Conservation (phyloP, 495 filamentous ascomycete species). For the Penicillium pancosmium region DNA sequence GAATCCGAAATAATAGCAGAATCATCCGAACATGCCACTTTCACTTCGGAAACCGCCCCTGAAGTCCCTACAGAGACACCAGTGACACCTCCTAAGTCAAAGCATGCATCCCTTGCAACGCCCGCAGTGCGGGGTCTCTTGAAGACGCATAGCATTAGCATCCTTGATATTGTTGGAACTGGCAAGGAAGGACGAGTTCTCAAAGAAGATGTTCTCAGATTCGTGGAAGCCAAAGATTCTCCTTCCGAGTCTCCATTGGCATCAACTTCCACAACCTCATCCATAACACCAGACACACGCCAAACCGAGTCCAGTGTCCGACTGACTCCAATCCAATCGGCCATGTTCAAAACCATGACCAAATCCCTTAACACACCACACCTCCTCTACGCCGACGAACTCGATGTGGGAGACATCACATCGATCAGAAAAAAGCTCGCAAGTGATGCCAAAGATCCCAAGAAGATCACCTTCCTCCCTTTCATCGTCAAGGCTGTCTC, state of each 20-base stretch:
- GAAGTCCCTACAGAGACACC: neutral
- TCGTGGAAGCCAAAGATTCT: slow-evolving; percentile 45
- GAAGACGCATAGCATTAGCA: slow-evolving; percentile 74
- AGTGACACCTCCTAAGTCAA: slow-evolving; percentile 39
- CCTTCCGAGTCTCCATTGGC: slow-evolving; percentile 1
- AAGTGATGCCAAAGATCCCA: slow-evolving; percentile 42
- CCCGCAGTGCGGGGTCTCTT: slow-evolving; percentile 89
- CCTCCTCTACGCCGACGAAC: slow-evolving; percentile 87
- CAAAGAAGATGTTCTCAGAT: slow-evolving; percentile 91
- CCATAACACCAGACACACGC: slow-evolving; percentile 29
- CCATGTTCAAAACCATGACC: slow-evolving; percentile 99
- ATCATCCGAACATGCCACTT: slow-evolving; percentile 14
- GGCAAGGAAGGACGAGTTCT: slow-evolving; percentile 90
- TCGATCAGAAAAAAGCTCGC: slow-evolving; percentile 66
- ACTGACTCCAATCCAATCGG: slow-evolving; percentile 77
- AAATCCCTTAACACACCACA: slow-evolving; percentile 86
- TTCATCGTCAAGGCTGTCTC: slow-evolving; percentile 96
- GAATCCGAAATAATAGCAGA: slow-evolving; percentile 24
- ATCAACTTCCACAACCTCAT: slow-evolving; percentile 9
- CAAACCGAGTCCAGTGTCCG: slow-evolving; percentile 67
- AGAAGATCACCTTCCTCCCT: slow-evolving; percentile 84
- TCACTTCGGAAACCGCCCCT: neutral
- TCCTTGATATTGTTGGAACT: slow-evolving; percentile 76
- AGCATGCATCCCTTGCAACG: slow-evolving; percentile 75
- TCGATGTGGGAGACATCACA: slow-evolving; percentile 74